Conservation (phyloP, 441 rosid genomes). For the Melianthus villosus region DNA sequence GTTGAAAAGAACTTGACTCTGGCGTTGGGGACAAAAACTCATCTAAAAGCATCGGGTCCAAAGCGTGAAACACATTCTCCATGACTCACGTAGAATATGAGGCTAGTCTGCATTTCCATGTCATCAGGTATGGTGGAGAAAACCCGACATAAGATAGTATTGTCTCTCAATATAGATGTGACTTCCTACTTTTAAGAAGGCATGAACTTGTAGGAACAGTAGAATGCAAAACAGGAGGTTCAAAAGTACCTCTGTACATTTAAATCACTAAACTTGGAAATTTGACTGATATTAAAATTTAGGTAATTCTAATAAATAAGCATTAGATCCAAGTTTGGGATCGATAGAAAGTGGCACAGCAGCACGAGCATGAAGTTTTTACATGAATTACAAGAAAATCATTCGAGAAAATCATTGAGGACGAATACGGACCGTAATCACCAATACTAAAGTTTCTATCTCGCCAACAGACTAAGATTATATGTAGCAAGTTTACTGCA, state of each 20-base stretch:
- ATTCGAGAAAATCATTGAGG: no score
- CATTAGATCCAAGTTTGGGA: not conserved
- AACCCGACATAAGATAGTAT: no score
- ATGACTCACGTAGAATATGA: no score
- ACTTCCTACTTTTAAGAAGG: no score
- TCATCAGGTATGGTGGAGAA: no score
- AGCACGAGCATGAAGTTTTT: not conserved
- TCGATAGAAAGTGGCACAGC: not conserved
- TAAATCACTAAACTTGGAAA: not conserved
- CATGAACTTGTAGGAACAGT: not conserved
- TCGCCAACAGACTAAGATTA: not conserved
- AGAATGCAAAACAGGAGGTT: conserved; percentile 1
- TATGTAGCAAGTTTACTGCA: not conserved
- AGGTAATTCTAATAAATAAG: conserved; percentile 2
- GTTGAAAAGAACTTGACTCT: no score
- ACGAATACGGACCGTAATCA: not conserved
- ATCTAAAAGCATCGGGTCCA: no score
- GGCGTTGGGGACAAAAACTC: no score
- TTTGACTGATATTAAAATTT: not conserved
- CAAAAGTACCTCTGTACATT: not conserved
- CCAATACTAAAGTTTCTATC: not conserved
- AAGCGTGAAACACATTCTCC: no score
- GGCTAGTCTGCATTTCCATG: no score
- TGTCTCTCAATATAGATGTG: no score
- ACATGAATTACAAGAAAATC: no score